Conservation (phyloP, 805 yeast species). For the Wickerhamomyces silvicola region DNA sequence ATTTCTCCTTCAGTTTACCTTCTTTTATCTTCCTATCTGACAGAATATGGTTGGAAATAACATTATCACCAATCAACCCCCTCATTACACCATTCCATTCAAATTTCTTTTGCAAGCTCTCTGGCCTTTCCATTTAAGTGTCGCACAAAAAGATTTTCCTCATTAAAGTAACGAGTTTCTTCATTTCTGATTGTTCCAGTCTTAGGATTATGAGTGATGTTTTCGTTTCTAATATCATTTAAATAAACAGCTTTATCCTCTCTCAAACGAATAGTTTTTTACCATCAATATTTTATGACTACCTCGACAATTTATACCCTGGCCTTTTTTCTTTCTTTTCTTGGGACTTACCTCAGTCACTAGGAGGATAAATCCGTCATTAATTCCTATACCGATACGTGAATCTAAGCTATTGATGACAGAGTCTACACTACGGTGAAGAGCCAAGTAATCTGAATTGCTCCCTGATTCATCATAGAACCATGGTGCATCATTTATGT, state of each 20-base stretch:
- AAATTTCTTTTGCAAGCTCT: constrained; percentile 41
- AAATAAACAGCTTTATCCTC: constrained; percentile 74
- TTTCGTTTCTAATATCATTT: constrained; percentile 38
- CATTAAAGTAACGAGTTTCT: constrained; percentile 27
- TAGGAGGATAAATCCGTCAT: constrained; percentile 32
- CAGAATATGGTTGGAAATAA: constrained; percentile 42
- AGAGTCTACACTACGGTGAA: constrained; percentile 38
- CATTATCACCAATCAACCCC: constrained; percentile 22
- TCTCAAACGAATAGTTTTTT: constrained; percentile 52
- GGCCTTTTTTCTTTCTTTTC: constrained; percentile 24
- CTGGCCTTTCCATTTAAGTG: constrained; percentile 51
- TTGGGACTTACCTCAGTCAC: background rate
- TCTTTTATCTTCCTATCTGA: constrained; percentile 31
- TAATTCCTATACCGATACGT: constrained; percentile 49
- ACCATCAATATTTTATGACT: constrained; percentile 44
- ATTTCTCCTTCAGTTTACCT: constrained; percentile 25
- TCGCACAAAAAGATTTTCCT: constrained; percentile 44
- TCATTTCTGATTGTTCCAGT: constrained; percentile 35
- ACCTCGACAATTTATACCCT: constrained; percentile 56
- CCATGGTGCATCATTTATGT: constrained; percentile 36
- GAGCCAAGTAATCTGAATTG: constrained; percentile 42
- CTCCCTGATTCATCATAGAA: constrained; percentile 24
- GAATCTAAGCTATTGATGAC: constrained; percentile 38
- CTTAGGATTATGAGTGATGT: constrained; percentile 47
- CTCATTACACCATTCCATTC: constrained; percentile 39